Base-by-base conservation (phyloP, 495 filamentous ascomycete genomes). In the Halenospora varia region DNA sequence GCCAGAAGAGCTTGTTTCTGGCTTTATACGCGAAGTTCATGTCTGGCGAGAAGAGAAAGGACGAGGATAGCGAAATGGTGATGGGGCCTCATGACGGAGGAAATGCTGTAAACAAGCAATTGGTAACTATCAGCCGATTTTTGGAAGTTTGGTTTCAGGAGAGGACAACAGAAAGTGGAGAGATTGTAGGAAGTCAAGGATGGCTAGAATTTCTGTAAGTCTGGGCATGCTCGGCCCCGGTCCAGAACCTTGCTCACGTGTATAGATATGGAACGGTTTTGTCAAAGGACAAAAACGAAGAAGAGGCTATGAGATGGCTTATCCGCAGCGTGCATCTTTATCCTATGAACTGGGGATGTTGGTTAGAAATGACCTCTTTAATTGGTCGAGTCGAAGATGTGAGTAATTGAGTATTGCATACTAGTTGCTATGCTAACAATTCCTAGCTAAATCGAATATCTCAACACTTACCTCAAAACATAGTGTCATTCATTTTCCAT, bases 51-150 rank as follows among this genome's bases (percentile, higher is more conserved):
- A 99, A 99, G 75, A 82, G 88, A 51, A 96, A 90, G 70, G 88
- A 96, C 68, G 95, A 99, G 66, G 95, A 97, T 26, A 88, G 88
- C 23, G 95, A 99, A 73, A 97, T 96, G 90, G 88, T 99, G 6
- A 78, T 99, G 69, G 95, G 95, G 0, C 95, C 95, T 0, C 82
- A 90, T 26, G 95, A 99, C 70, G 84, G 88, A 15, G 92, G 90
- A 0, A 80, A 82, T 45, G 88, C 90, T 3, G 72, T 83, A 50
- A 97, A 99, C 68, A 88, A 88, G 62, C 89, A 97, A 69, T 70
- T 97, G 2, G 75, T 86, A 6, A 80, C 80, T 2, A 80, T 97
- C 15, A 83, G 85, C 11, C 79, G 84, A n/a, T 83, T 83, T 18
- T 71, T 99, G 35, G 84, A 96, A 62, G 77, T 76, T 20, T 93